Base-by-base conservation (phyloP, 1,284 basidiomycete genomes). In the Boletus sp. region DNA sequence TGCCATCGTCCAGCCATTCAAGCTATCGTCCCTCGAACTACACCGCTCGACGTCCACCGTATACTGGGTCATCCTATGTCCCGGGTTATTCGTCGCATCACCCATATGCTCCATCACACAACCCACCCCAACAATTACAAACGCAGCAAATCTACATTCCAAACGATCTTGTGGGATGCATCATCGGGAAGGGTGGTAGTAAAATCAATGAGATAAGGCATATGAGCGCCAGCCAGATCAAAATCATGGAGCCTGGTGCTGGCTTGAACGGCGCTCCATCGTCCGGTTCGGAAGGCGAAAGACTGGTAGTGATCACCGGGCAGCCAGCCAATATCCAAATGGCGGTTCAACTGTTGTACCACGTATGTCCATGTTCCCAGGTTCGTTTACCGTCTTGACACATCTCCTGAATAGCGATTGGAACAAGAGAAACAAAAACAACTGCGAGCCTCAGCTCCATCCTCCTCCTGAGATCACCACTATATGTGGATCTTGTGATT, bases 201-300 rank as follows among this genome's bases (percentile, higher is more conserved):
- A 99, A 99, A 78, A 99, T 99, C 79, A 99, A 99, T 71, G 97
- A 99, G 78, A 98, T 99, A 66, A 84, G 97, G 67, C 92, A 89
- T 73, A 91, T 92, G 88, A 95, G 85, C 71, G 91, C 87, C 22
- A 96, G 94, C 73, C 91, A 96, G 69, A 98, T 99, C 76, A 96
- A 98, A 76, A 98, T 99, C 59, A 98, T 98, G 88, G 97, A 99
- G 70, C 96, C 96, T 29, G 94, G 93, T 47, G 92, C 91, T n/a
- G 84, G 84, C 15, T 74, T 84, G 67, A 86, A 84, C 58, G 88
- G 86, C 22, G 84, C 77, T 18, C 78, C 87, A 56, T 81, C 84
- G 3, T 82, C 88, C 7, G 88, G 86, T 24, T 83, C 84, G 37
- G 89, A 91, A 67, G 86, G 91, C 56, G 96, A 98, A 75, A 78